Base-by-base conservation (phyloP, 139 green algal species). In the Eudorina sp. region DNA sequence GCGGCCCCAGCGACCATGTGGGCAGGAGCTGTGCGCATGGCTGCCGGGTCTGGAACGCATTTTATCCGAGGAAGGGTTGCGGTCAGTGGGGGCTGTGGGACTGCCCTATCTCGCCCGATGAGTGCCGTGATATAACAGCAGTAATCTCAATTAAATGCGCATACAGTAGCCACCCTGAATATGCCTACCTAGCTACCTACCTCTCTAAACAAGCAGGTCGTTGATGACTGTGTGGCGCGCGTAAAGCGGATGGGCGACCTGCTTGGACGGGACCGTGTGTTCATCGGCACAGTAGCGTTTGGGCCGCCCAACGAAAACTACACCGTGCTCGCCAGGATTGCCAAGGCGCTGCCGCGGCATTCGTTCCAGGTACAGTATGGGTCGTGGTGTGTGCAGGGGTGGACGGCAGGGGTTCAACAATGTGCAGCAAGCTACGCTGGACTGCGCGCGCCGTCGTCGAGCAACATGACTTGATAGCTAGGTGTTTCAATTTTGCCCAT, bases 1-100 rank as follows among this genome's bases (percentile, higher is more conserved):
- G 90, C 23, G 85, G 75, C 9, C 90, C 90, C 46, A 93, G 90
- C 76, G 90, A 93, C 55, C 78, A 86, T 38, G 60, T 41, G n/a
- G 29, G 53, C 5, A 81, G 62, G 46, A n/a, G 7, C 13, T 62
- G 74, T n/a, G 9, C 11, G 14, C 74, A 82, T n/a, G 74, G 53
- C 36, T 70, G 40, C 53, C 5, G 6, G 8, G 76, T 84, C 3
- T 84, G 76, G 76, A n/a, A 38, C 3, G 76, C 34, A 6, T 6
- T 60, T 43, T 68, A 27, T 21, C n/a, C n/a, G n/a, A n/a, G n/a
- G n/a, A n/a, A n/a, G n/a, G n/a, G n/a, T n/a, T n/a, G n/a, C n/a
- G n/a, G 75, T 51, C 53, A 53, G 53, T 23, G 34, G 0, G 0
- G 0, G 4, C 53, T 84, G 21, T 0, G 16, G 34, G 23, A 36